These are phyloP conservation scores for Inonotus hispidus DNA, from an alignment of 1,284 basidiomycete genomes.

Conservation along the genomic window DNA sequence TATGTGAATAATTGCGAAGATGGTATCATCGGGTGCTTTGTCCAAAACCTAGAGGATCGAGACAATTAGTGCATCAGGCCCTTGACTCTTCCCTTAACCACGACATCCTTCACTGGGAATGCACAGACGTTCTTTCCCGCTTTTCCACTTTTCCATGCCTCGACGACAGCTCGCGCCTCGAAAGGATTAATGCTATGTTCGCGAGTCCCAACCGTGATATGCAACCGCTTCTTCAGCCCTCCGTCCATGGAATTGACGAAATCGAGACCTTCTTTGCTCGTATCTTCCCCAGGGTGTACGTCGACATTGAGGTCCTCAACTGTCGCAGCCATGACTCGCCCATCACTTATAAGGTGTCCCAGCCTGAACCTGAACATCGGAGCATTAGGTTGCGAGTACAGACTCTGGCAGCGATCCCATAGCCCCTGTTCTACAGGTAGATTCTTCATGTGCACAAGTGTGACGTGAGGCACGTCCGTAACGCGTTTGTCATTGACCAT, in stretches of 20 bases:
- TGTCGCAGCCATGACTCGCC: slow-evolving; percentile 73
- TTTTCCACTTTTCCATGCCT: slow-evolving; percentile 45
- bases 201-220: slow-evolving; percentile 86
- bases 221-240: slow-evolving; percentile 50
- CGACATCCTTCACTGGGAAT: slow-evolving; percentile 32
- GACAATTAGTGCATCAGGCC: slow-evolving; percentile 23
- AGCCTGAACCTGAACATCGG: slow-evolving; percentile 62
- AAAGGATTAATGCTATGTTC: slow-evolving; percentile 52
- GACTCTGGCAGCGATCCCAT: slow-evolving; percentile 60
- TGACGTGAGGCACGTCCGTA: slow-evolving; percentile 72
- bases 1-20: no score
- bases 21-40: no score
- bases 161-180: slow-evolving; percentile 66
- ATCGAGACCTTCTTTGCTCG: slow-evolving; percentile 36
- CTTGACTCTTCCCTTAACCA: slow-evolving; percentile 37
- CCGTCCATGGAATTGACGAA: slow-evolving; percentile 47
- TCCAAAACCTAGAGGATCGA: no score
- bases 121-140: slow-evolving; percentile 28
- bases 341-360: slow-evolving; percentile 69
- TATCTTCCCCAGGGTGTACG: slow-evolving; percentile 28
- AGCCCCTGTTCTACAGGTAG: slow-evolving; percentile 40
- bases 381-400: slow-evolving; percentile 39
- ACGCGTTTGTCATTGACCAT: slow-evolving; percentile 50
- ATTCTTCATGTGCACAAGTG: slow-evolving; percentile 71
- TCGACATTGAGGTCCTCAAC: slow-evolving; percentile 51